phyloP scores from a whole-genome alignment of 106 monocot species.

The Chionographis japonica region DNA sequence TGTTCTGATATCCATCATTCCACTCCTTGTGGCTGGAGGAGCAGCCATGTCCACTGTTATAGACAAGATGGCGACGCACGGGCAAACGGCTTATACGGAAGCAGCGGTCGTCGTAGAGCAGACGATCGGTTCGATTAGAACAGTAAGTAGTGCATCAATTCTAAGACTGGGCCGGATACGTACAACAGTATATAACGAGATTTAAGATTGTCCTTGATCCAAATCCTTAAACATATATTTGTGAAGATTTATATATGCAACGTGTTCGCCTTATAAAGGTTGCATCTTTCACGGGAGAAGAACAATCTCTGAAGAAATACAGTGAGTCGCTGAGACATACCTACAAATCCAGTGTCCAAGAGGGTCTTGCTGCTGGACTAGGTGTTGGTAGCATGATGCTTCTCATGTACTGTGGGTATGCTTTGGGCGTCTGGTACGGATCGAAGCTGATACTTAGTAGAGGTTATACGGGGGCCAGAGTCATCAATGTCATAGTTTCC shows the following conservation, averaged over 20 bases:
- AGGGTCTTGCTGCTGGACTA: slow-evolving; percentile 27
- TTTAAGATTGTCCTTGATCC: background rate
- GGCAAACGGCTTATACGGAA: slow-evolving; percentile 60
- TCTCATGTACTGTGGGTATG: slow-evolving; percentile 28
- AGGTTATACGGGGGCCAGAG: slow-evolving; percentile 21
- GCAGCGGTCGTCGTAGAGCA: slow-evolving; percentile 64
- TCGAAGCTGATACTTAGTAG: slow-evolving; percentile 18
- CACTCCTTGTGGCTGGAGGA: slow-evolving; percentile 48
- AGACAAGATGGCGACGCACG: slow-evolving; percentile 43
- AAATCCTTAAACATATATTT: background rate
- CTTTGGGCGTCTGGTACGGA: slow-evolving; percentile 28
- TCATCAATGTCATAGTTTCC: slow-evolving; percentile 24
- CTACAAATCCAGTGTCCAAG: slow-evolving; percentile 17
- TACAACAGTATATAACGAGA: background rate
- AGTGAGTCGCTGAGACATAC: slow-evolving; percentile 11
- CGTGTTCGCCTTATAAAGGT: slow-evolving; percentile 6
- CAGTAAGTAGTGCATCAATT: slow-evolving; percentile 28
- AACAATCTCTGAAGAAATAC: slow-evolving; percentile 22
- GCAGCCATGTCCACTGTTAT: slow-evolving; percentile 44
- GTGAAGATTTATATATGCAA: background rate
- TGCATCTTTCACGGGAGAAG: slow-evolving; percentile 38
- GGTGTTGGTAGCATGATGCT: slow-evolving; percentile 11
- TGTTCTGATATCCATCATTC: slow-evolving; percentile 65
- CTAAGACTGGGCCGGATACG: background rate
- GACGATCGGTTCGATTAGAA: slow-evolving; percentile 74